Percentiles rank a stretch among this genome's conserved stretches.
Conservation (phyloP, 192 early-diverging fungal species). For the Backusella tuberculispora region DNA sequence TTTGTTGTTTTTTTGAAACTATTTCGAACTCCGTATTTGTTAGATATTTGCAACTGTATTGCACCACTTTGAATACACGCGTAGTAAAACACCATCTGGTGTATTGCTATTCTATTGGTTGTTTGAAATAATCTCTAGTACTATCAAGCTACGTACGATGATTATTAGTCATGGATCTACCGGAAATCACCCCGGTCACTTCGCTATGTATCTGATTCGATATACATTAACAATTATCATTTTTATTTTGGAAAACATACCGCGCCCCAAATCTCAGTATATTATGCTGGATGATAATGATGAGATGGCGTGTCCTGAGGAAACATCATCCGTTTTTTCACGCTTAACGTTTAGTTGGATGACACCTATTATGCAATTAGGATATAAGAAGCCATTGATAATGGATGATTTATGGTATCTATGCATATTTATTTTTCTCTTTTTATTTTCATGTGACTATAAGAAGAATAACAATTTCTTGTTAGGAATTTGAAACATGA, state of each 20-base stretch:
- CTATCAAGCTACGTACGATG: conserved; percentile 50
- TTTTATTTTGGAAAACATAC: conserved; percentile 49
- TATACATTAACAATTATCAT: conserved; percentile 41
- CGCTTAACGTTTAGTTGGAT: conserved; percentile 90
- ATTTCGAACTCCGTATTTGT: conserved; percentile 11
- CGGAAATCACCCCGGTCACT: conserved; percentile 11
- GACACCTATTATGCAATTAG: conserved; percentile 81
- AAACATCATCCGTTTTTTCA: conserved; percentile 82
- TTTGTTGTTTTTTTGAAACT: background rate
- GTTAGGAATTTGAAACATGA: conserved; percentile 55
- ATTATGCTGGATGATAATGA: conserved; percentile 42
- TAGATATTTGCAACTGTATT: conserved; percentile 37
- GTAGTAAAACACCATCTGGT: conserved; percentile 50
- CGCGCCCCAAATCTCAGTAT: conserved; percentile 40
- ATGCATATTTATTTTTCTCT: background rate
- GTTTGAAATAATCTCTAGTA: conserved; percentile 36
- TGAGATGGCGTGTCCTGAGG: conserved; percentile 68
- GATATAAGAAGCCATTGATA: conserved; percentile 72
- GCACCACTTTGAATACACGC: conserved; percentile 39
- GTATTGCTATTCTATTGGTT: conserved; percentile 67
- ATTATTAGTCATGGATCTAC: conserved; percentile 15
- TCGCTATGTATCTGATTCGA: conserved; percentile 37
- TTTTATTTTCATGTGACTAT: background rate
- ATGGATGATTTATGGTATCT: conserved; percentile 71
- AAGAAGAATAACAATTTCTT: background rate